Conservation (phyloP, 148 eudicot genomes). For the Rhododendron kiyosumense region DNA sequence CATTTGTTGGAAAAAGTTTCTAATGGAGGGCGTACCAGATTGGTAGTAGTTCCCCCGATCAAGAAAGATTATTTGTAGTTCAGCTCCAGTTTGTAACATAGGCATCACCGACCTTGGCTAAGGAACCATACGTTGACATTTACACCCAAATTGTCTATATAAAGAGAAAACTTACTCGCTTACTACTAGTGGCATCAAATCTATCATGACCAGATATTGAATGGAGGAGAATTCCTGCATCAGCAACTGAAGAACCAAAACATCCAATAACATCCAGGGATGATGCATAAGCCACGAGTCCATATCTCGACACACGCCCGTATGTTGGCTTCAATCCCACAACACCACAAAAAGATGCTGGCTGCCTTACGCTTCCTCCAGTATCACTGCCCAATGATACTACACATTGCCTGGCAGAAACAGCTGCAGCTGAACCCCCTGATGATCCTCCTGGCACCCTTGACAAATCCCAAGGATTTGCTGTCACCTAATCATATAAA, state of each 20-base stretch:
- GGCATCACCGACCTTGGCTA: background rate
- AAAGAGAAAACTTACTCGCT: constrained; percentile 37
- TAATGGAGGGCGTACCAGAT: background rate
- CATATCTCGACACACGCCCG: constrained; percentile 97
- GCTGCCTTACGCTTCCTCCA: constrained; percentile 99
- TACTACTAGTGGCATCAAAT: constrained; percentile 88
- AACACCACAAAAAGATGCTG: constrained; percentile 97
- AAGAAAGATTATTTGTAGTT: background rate
- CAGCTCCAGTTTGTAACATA: background rate
- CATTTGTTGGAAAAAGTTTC: background rate
- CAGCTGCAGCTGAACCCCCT: constrained; percentile 98
- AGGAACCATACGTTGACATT: background rate
- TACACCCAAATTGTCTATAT: background rate
- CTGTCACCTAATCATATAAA: constrained; percentile 80
- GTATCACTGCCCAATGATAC: constrained; percentile 97
- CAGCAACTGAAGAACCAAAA: constrained; percentile 94
- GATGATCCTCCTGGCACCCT: constrained; percentile 99
- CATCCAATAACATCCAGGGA: constrained; percentile 96
- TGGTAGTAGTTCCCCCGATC: background rate
- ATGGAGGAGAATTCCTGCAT: constrained; percentile 81
- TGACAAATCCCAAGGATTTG: constrained; percentile 96
- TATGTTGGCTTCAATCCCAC: constrained; percentile 98
- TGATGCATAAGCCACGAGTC: constrained; percentile 98
- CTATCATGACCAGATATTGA: constrained; percentile 87
- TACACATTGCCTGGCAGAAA: constrained; percentile 95